A percentile compares a stretch with the other conserved stretches of the same genome.
These are phyloP conservation scores for Prunus padus DNA, from an alignment of 306 rosid species.

Conservation along the genomic window DNA sequence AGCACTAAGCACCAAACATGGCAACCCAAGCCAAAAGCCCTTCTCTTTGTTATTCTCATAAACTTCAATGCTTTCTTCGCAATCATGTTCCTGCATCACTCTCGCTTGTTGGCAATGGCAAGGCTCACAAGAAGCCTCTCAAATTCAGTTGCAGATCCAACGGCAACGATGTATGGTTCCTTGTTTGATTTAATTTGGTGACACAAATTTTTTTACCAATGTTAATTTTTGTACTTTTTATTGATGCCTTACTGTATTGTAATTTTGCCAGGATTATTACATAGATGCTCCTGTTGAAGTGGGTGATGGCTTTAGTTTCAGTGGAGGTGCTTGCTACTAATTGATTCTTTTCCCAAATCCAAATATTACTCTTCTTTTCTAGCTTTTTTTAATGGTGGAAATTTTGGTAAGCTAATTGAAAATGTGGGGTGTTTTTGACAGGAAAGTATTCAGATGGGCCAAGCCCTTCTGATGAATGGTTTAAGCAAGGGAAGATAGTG, in stretches of 20 bases:
- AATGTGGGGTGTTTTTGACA: slow-evolving; percentile 31
- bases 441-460: slow-evolving; percentile 87
- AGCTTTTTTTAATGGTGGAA: neutral
- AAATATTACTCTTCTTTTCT: neutral
- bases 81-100: slow-evolving; percentile 29
- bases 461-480: slow-evolving; percentile 86
- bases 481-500: slow-evolving; percentile 79
- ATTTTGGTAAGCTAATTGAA: neutral
- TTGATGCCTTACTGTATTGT: neutral
- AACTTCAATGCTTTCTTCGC: slow-evolving; percentile 30
- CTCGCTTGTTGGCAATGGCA: slow-evolving; percentile 17
- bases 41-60: slow-evolving; percentile 30
- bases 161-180: slow-evolving; percentile 36
- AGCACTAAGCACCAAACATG: neutral
- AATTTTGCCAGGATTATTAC: slow-evolving; percentile 55
- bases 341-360: neutral
- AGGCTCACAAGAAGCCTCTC: slow-evolving; percentile 29
- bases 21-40: slow-evolving; percentile 17
- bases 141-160: slow-evolving; percentile 49
- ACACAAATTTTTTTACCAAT: neutral
- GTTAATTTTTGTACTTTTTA: neutral
- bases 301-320: slow-evolving; percentile 89
- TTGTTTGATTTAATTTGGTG: neutral
- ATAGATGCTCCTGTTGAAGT: slow-evolving; percentile 72
- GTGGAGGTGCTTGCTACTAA: slow-evolving; percentile 53